These are phyloP conservation scores for Hymenoscyphus albidus DNA, from an alignment of 2,329 filamentous ascomycete genomes.

Conservation along the genomic window DNA sequence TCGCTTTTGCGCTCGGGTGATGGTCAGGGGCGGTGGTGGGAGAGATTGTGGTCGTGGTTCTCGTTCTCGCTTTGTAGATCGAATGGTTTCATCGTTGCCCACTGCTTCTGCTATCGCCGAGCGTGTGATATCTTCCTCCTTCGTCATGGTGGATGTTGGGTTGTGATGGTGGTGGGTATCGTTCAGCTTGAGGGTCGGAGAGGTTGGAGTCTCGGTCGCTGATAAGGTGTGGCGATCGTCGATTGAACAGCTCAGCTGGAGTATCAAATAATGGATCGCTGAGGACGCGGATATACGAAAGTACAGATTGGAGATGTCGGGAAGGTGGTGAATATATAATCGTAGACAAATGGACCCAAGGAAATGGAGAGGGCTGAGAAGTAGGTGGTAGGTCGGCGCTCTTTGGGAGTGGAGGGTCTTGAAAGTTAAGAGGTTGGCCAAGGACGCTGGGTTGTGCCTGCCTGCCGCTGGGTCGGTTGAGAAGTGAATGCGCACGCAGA, in stretches of 20 bases:
- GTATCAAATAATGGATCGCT: neutral
- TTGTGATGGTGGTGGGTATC: neutral
- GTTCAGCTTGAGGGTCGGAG: neutral
- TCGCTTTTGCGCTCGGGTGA: slow-evolving; percentile 67
- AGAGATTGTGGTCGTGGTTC: neutral
- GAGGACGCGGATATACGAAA: neutral
- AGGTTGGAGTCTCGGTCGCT: neutral
- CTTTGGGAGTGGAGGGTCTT: no score
- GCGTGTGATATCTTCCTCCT: neutral
- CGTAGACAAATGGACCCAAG: neutral
- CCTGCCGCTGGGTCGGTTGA: neutral
- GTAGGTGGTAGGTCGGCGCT: neutral
- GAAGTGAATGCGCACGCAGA: neutral
- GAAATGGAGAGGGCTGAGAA: neutral
- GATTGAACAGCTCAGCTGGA: neutral
- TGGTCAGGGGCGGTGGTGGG: neutral
- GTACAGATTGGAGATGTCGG: neutral
- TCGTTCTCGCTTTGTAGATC: neutral
- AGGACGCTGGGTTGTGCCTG: neutral
- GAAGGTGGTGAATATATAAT: neutral
- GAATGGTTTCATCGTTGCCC: neutral
- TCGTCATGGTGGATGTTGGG: neutral
- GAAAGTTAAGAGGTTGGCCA: neutral
- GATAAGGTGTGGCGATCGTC: neutral
- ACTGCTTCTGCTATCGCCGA: neutral